These are phyloP conservation scores for Silene noctiflora DNA, from an alignment of 179 eudicot species.

Conservation along the genomic window DNA sequence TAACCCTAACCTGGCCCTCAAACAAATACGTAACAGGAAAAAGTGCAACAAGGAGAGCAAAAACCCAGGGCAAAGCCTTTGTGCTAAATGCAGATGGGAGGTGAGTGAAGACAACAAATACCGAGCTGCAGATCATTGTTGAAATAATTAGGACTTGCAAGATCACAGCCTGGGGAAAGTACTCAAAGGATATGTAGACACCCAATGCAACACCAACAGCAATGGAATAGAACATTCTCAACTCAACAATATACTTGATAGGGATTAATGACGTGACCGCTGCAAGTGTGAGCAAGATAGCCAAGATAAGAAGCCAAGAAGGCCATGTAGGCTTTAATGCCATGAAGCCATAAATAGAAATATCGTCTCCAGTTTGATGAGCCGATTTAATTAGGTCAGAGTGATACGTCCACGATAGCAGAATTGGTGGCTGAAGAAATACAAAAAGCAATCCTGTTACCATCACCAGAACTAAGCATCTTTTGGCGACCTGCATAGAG, in stretches of 20 bases:
- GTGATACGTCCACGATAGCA: constrained; percentile 73
- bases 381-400: constrained; percentile 87
- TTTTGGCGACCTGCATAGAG: constrained; percentile 76
- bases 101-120: constrained; percentile 85
- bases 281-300: constrained; percentile 81
- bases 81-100: constrained; percentile 96
- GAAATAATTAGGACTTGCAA: constrained; percentile 73
- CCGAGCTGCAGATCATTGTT: constrained; percentile 81
- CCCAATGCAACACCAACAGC: constrained; percentile 88
- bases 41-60: constrained; percentile 95
- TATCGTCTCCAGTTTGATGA: constrained; percentile 85
- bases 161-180: constrained; percentile 79
- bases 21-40: constrained; percentile 88
- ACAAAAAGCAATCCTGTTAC: constrained; percentile 78
- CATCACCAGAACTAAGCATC: constrained; percentile 74
- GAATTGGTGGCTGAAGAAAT: constrained; percentile 87
- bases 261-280: constrained; percentile 85
- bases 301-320: constrained; percentile 82
- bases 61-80: constrained; percentile 86
- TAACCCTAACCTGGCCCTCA: constrained; percentile 88
- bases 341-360: constrained; percentile 85
- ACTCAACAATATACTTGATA: constrained; percentile 78
- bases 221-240: constrained; percentile 68
- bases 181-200: constrained; percentile 79
- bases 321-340: constrained; percentile 95